phyloP scores from a whole-genome alignment of 225 moss, liverwort and hornwort species.

The Thuidium tamariscinum region DNA sequence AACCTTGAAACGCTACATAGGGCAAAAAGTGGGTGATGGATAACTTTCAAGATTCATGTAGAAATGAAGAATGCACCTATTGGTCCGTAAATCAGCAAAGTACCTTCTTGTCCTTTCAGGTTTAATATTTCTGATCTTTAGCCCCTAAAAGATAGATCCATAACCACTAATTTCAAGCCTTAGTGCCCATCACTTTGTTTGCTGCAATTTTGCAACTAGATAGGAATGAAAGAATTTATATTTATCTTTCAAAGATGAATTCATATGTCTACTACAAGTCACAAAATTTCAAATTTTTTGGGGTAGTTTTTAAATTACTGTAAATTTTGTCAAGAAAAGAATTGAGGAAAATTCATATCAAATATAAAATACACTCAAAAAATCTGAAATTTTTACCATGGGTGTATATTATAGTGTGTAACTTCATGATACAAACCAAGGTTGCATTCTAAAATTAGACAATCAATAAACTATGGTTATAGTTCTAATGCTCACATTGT shows the following conservation, averaged over 20 bases:
- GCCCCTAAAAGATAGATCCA: accelerated
- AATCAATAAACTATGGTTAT: not conserved
- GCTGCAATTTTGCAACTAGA: not conserved
- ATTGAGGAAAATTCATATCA: not conserved
- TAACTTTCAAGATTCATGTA: not conserved
- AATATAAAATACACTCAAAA: not conserved
- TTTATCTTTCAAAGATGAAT: not conserved
- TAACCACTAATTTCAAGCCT: no score
- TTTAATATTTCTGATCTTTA: not conserved
- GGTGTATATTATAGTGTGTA: not conserved
- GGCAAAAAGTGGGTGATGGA: not conserved
- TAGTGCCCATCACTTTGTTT: not conserved
- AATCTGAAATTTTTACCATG: not conserved
- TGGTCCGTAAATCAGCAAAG: not conserved
- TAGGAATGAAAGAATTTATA: not conserved
- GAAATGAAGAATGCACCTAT: not conserved
- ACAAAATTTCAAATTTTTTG: not conserved
- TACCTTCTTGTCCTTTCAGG: not conserved
- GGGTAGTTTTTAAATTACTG: accelerated
- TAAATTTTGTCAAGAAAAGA: not conserved
- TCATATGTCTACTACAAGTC: accelerated
- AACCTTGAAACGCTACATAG: not conserved
- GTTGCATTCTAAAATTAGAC: not conserved
- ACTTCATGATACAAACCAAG: not conserved
- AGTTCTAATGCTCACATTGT: not conserved